Percentiles rank a stretch among this genome's conserved stretches.
These are phyloP conservation scores for Vigna radiata DNA, from an alignment of 306 rosid genomes.

Conservation along the genomic window DNA sequence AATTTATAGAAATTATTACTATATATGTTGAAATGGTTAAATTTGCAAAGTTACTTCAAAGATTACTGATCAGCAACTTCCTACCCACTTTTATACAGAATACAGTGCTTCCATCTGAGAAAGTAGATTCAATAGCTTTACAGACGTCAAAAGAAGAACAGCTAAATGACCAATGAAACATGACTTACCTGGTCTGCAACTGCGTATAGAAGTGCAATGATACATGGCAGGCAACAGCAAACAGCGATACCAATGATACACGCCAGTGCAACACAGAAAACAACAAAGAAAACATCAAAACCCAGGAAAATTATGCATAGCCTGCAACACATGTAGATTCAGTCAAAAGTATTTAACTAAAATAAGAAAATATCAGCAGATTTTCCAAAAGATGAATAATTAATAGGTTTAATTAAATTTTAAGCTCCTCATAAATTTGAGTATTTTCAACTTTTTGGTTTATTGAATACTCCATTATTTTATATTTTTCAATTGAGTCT, in stretches of 20 bases:
- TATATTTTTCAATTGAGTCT: too few relatives aligned
- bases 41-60: slow-evolving; percentile 15
- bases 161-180: slow-evolving; percentile 14
- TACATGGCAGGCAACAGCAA: slow-evolving; percentile 96
- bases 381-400: slow-evolving; percentile 33
- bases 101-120: slow-evolving; percentile 23
- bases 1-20: slow-evolving; percentile 8
- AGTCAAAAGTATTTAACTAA: slow-evolving; percentile 42
- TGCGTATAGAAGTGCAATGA: slow-evolving; percentile 90
- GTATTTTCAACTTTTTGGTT: too few relatives aligned
- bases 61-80: slow-evolving; percentile 14
- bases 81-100: slow-evolving; percentile 15
- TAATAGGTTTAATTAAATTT: too few relatives aligned
- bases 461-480: too few relatives aligned
- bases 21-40: slow-evolving; percentile 1
- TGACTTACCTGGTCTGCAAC: slow-evolving; percentile 92
- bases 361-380: slow-evolving; percentile 38
- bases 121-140: slow-evolving; percentile 3
- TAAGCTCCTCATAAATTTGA: too few relatives aligned
- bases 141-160: slow-evolving; percentile 29
- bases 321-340: slow-evolving; percentile 66
- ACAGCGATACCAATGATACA: slow-evolving; percentile 94
- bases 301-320: slow-evolving; percentile 93
- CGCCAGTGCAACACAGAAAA: slow-evolving; percentile 97
- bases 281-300: slow-evolving; percentile 97